Evolutionary conservation across 2,329 filamentous ascomycete genomes (phyloP).

Genomic region (Nothophoma quercina): DNA sequence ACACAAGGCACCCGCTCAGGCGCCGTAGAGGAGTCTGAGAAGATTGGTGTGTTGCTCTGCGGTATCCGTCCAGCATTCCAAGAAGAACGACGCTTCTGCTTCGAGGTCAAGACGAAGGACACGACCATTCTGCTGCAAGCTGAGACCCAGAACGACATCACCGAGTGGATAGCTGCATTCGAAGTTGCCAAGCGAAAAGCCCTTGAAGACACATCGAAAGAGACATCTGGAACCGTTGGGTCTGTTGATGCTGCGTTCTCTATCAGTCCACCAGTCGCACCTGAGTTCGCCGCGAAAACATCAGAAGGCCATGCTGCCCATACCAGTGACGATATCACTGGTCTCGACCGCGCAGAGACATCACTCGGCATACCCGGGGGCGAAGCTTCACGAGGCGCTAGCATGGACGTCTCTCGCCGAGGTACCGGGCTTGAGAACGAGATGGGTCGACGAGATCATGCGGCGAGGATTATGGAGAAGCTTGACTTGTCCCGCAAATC

Average conservation of each 20-base stretch:
- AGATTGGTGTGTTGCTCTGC: slow-evolving; percentile 93
- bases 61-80: slow-evolving; percentile 89
- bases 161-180: slow-evolving; percentile 92
- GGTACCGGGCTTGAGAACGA: slow-evolving; percentile 67
- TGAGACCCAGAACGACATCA: slow-evolving; percentile 90
- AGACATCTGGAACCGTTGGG: slow-evolving; percentile 54
- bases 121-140: slow-evolving; percentile 88
- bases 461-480: slow-evolving; percentile 89
- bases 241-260: slow-evolving; percentile 80
- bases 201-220: slow-evolving; percentile 73
- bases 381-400: slow-evolving; percentile 66
- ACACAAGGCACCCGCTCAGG: slow-evolving; percentile 79
- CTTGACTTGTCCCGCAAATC: slow-evolving; percentile 87
- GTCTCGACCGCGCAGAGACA: slow-evolving; percentile 68
- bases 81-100: slow-evolving; percentile 95
- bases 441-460: slow-evolving; percentile 77
- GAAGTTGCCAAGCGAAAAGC: slow-evolving; percentile 93
- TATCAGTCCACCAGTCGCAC: slow-evolving; percentile 85
- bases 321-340: slow-evolving; percentile 61
- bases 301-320: slow-evolving; percentile 69
- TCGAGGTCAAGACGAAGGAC: slow-evolving; percentile 98
- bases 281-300: slow-evolving; percentile 86
- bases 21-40: slow-evolving; percentile 93
- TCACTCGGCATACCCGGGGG: slow-evolving; percentile 68
- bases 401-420: slow-evolving; percentile 72